A percentile compares a stretch with the other conserved stretches of the same genome.
Conservation (phyloP, 768 basidiomycete species). For the Boletus rubropictus region DNA sequence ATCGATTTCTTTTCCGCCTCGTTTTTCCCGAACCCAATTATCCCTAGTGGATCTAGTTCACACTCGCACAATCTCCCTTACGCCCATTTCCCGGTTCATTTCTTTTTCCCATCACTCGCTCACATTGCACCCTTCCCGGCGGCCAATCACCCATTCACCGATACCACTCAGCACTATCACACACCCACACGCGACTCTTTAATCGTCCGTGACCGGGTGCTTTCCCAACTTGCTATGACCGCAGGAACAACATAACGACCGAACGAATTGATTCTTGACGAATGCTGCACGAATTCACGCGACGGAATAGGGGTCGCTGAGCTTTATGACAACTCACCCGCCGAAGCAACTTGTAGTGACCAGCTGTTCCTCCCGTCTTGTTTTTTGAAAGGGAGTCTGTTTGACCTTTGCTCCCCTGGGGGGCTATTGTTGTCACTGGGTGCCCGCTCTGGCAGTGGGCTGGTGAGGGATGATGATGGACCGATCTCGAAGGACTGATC, state of each 20-base stretch:
- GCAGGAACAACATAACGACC: constrained; percentile 31
- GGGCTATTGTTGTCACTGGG: constrained; percentile 22
- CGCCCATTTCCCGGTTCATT: constrained; percentile 13
- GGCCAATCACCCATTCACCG: constrained; percentile 23
- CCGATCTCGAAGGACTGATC: constrained; percentile 27
- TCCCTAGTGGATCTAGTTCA: constrained; percentile 27
- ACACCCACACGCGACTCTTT: constrained; percentile 15
- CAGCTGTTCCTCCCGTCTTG: too few relatives aligned
- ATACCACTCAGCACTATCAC: constrained; percentile 18
- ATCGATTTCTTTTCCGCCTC: constrained; percentile 29
- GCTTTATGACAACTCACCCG: constrained; percentile 17
- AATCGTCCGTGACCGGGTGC: constrained; percentile 13
- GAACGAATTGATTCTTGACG: constrained; percentile 35
- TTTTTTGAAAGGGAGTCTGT: constrained; percentile 4
- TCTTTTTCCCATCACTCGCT: constrained; percentile 20
- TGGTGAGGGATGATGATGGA: constrained; percentile 27
- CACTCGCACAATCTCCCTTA: constrained; percentile 24
- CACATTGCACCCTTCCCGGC: constrained; percentile 19
- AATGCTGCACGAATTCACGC: constrained; percentile 29
- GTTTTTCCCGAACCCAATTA: constrained; percentile 13
- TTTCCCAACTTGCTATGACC: constrained; percentile 27
- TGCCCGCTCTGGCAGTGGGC: constrained; percentile 30
- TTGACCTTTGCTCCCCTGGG: constrained; percentile 18
- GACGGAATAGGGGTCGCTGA: constrained; percentile 24
- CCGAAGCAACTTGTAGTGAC: constrained; percentile 8